Evolutionary conservation across 2,329 filamentous ascomycete species (phyloP), one percentile per base, ranked within the genome.

Genomic region (Xylariomycetidae sp.): DNA sequence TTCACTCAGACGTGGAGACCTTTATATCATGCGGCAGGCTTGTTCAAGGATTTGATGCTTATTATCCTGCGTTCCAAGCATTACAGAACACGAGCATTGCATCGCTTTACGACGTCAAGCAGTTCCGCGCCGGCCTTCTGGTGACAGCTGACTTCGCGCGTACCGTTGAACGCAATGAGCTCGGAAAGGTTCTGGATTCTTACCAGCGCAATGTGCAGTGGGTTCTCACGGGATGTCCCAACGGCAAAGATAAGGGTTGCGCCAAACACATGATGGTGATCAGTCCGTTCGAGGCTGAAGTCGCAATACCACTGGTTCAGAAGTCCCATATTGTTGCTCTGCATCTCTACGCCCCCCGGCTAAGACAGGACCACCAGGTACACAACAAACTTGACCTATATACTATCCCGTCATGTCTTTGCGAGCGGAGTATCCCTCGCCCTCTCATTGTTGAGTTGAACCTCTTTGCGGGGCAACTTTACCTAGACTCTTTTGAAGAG

Each of bases 391-490:
- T 54, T 11, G 37, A 47, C 16, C 33, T 54, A 6, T 45, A 45
- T 33, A 43, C 38, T 3, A 37, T 43, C 10, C 50, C 50, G 1
- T 17, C 36, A 6, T 13, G 7, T 10, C 22, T 38, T 13, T 16
- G 26, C 16, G 10, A 16, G 16, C 37, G 40, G 8, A 16, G 14
- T 9, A 29, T 46, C 9, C 39, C 51, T 8, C 34, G 29, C 17
- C 13, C 18, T 1, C 35, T 47, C 13, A 32, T 48, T n/a, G 39
- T 37, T 6, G 63, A 75, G 36, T 63, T 87, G 0, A 81, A 82
- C 27, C 56, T 87, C 0, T 86, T 88, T 34, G 64, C 83, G 0
- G 83, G 82, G 0, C 78, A 83, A 34, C 62, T 86, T 0, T 87
- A 86, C 44, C 61, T 86, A 8, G 53, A 50, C 0, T 67, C 63